Evolutionary conservation across 1,139 yeast genomes (phyloP), one percentile per base, ranked within the genome.

Genomic region (Ashbya aceris): DNA sequence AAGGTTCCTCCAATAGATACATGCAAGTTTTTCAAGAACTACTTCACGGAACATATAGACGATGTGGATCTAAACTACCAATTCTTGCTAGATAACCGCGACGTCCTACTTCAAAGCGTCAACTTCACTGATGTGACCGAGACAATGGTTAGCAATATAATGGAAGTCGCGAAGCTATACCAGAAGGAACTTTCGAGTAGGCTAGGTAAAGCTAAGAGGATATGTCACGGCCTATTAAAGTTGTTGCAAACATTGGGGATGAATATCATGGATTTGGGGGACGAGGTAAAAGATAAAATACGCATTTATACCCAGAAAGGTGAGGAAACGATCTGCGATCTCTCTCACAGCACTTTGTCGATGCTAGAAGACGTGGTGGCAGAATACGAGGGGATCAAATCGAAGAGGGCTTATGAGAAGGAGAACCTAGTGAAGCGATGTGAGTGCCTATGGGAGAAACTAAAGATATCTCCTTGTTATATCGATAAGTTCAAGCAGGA

Each of bases 361-460:
- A 29, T 14, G 28, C 35, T 43, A 14, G 43, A 40, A 8, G 26
- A 30, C 10, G 39, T 40, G 8, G 13, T 29, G 6, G 28, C 31
- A n/a, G 39, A 43, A 10, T 38, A 17, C 27, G 30, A 34, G 26
- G 13, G 17, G n/a, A 34, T 53, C 3, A 48, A 56, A 10, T 20
- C 46, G 4, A 49, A 51, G 8, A 53, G 61, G 36, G 38, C 45
- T 9, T 45, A 48, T 8, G 49, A 49, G 8, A 65, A 60, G 29
- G 42, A 52, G 3, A 34, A 46, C 3, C 45, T 56, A 11, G 28
- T 51, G 8, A 33, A 39, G 1, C 62, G 69, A 12, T 77, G 83
- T 53, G 53, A 59, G 11, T 54, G 49, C 3, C 60, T 79, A 13
- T 78, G 83, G 83, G 55, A 51, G 1, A 74, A 70, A 48, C 61